Conservation (phyloP, 2,329 filamentous ascomycete genomes). For the Ascochyta lentis region DNA sequence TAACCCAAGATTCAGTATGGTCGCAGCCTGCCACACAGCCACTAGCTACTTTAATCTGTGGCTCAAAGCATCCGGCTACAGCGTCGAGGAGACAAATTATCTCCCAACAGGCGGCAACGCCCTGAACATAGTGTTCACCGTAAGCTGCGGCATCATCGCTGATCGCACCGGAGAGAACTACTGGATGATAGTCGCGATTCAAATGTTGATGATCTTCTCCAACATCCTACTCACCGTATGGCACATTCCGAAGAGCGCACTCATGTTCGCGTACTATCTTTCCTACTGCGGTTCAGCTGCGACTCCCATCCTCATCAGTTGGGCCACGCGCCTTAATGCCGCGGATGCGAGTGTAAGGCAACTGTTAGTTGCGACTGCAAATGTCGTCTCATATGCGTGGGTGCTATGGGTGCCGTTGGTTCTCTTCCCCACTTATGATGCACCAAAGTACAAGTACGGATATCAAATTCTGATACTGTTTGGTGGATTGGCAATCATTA, state of each 20-base stretch:
- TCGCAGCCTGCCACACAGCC: not conserved
- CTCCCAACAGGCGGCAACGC: not conserved
- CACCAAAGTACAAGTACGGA: conserved; percentile 9
- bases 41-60: conserved; percentile 1
- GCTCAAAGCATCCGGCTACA: not conserved
- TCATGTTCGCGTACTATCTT: conserved; percentile 1
- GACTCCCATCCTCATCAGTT: not conserved
- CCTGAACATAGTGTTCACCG: not conserved
- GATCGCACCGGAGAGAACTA: not conserved
- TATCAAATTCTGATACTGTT: conserved; percentile 12
- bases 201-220: not conserved
- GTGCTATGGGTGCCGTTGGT: conserved; percentile 9
- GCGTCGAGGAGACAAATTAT: not conserved
- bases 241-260: not conserved
- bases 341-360: conserved; percentile 1
- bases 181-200: not conserved
- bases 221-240: not conserved
- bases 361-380: conserved; percentile 8
- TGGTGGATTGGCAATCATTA: conserved; percentile 1
- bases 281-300: not conserved
- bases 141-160: not conserved
- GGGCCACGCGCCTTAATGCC: conserved; percentile 24
- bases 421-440: conserved; percentile 8
- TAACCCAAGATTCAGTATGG: not conserved
- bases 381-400: conserved; percentile 6